Conservation (phyloP, 306 rosid genomes). For the Echinosophora koreensis region DNA sequence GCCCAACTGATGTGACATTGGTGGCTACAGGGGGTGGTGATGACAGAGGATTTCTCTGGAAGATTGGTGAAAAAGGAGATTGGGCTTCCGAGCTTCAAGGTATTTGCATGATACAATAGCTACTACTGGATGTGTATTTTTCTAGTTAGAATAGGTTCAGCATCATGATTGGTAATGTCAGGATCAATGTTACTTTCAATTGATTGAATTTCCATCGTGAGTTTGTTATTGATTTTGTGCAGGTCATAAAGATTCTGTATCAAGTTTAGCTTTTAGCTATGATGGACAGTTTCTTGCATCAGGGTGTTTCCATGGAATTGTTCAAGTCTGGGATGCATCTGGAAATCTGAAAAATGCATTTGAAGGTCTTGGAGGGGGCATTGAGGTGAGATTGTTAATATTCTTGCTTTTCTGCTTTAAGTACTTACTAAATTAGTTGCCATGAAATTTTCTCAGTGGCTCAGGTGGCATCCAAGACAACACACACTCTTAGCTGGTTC, state of each 20-base stretch:
- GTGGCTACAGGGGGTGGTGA: conserved; percentile 98
- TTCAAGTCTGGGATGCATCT: conserved; percentile 82
- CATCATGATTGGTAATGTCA: conserved; percentile 16
- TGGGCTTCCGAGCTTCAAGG: conserved; percentile 86
- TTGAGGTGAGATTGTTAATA: conserved; percentile 57
- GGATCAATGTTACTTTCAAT: not conserved
- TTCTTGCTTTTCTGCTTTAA: conserved; percentile 6
- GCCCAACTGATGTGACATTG: conserved; percentile 73
- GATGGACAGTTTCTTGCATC: conserved; percentile 87
- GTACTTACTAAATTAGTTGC: conserved; percentile 33
- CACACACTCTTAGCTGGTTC: too few species aligned
- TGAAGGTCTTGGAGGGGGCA: conserved; percentile 85
- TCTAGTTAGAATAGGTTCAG: not conserved
- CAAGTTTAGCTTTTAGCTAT: conserved; percentile 77
- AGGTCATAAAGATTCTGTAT: conserved; percentile 85
- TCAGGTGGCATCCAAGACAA: too few species aligned
- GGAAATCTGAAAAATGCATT: conserved; percentile 56
- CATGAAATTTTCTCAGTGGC: too few species aligned
- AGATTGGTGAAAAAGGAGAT: conserved; percentile 80
- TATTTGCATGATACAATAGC: conserved; percentile 44
- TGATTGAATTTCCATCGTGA: too few species aligned
- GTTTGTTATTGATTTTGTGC: conserved; percentile 42
- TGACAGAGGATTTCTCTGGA: conserved; percentile 92
- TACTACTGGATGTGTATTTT: conserved; percentile 19
- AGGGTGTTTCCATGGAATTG: conserved; percentile 78